Base-by-base conservation (phyloP, 345 rosid genomes). In the Salix suchowensis region DNA sequence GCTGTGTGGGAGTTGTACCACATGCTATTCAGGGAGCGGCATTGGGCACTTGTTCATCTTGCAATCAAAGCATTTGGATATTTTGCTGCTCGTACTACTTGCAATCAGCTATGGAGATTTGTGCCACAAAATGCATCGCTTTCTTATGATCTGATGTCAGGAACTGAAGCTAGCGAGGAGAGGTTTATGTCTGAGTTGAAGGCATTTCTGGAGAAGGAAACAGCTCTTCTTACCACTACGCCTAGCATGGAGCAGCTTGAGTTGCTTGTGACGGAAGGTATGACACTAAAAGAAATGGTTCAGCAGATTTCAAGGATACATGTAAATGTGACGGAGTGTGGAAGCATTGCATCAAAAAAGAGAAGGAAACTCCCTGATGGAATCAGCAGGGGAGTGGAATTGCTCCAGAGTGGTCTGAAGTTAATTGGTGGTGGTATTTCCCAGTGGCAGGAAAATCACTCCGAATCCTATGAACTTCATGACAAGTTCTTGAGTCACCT, bases 91-190 rank as follows among this genome's bases (percentile, higher is more conserved):
- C 92, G 90, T 78, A 89, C 96, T 42, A 69, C 85, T 72, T 93
- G 99, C 86, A 87, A 82, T 81, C 85, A 91, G 80, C 87, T 96
- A 28, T 96, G 99, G 98, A 88, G 86, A 83, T 93, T 96, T 82
- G 88, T 96, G 72, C 98, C 96, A 0, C 88, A 86, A 44, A 84
- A 89, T 77, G 98, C 98, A 6, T 91, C 98, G 66, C 92, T 96
- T 77, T 87, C 97, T 8, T 93, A 88, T 26, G 98, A 93, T 65
- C 24, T 85, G 58, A 72, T 21, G 21, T 77, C 84, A 6, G 97
- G 96, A 55, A 88, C 81, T 77, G 90, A 88, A 80, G 85, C 89
- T 6, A 88, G 70, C 26, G 91, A 82, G 73, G 93, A 88, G 64
- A 86, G 87, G 70, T 93, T 95, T 77, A 89, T 95, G 98, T 85